Evolutionary conservation across 1,139 yeast species (phyloP).

Genomic region (Candida neerlandica): DNA sequence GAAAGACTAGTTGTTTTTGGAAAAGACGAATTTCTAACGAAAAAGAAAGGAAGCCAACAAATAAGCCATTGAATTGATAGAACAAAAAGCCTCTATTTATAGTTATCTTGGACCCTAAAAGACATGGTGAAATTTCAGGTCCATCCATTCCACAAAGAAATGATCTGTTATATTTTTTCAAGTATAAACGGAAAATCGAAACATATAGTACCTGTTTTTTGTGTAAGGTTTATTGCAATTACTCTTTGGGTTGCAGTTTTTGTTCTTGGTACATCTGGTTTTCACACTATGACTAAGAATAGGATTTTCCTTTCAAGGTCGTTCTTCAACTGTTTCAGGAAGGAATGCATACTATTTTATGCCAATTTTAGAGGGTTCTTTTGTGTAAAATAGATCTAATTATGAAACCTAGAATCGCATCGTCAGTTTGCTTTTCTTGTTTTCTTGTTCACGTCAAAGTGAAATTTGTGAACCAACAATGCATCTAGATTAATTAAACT

Average conservation of each 20-base stretch:
- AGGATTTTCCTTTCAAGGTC: neutral
- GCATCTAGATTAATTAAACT: neutral
- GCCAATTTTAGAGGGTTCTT: neutral
- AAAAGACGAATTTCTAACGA: constrained; percentile 12
- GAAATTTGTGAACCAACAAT: neutral
- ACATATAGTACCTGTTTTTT: neutral
- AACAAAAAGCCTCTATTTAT: neutral
- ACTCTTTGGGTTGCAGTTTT: neutral
- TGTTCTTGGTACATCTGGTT: neutral
- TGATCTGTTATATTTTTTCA: neutral
- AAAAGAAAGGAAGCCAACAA: neutral
- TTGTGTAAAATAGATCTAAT: neutral
- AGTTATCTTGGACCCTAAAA: neutral
- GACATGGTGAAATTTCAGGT: neutral
- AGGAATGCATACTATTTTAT: neutral
- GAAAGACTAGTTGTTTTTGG: constrained; percentile 32
- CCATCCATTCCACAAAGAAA: neutral
- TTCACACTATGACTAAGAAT: neutral
- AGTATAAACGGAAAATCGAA: neutral
- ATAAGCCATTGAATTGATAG: neutral
- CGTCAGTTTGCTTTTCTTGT: neutral
- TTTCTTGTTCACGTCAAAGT: neutral
- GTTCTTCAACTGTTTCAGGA: neutral
- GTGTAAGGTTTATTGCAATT: neutral
- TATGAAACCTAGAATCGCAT: neutral